Percentiles rank a stretch among this genome's conserved stretches.
Evolutionary conservation across 345 rosid species (phyloP).

Genomic region (Raphanus raphanistrum): DNA sequence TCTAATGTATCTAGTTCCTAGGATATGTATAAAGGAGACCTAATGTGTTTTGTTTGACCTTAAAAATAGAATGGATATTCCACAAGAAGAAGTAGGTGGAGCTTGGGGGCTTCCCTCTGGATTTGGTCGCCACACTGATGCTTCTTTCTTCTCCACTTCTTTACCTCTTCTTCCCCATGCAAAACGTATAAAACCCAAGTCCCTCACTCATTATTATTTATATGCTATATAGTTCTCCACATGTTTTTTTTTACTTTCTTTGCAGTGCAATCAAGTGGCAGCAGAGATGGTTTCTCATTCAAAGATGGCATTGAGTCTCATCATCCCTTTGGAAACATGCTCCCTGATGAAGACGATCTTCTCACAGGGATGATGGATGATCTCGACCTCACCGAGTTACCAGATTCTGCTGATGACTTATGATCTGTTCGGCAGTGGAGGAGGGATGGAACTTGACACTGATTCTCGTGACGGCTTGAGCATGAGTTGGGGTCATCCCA

Average conservation of each 20-base stretch:
- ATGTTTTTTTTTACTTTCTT: not conserved
- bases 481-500: constrained; percentile 33
- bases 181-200: constrained; percentile 46
- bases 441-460: constrained; percentile 74
- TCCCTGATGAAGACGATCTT: constrained; percentile 78
- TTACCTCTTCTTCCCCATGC: constrained; percentile 57
- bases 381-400: constrained; percentile 59
- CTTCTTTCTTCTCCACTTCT: too few relatives aligned
- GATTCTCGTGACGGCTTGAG: constrained; percentile 54
- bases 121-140: too few relatives aligned
- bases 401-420: constrained; percentile 61
- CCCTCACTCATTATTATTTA: not conserved
- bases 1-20: too few relatives aligned
- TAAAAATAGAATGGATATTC: not conserved
- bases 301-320: constrained; percentile 42
- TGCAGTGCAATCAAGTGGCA: constrained; percentile 57
- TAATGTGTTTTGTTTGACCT: not conserved
- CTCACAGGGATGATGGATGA: constrained; percentile 75
- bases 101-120: constrained; percentile 35
- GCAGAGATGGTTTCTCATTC: constrained; percentile 38
- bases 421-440: constrained; percentile 77
- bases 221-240: constrained; percentile 5
- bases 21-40: not conserved
- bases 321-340: constrained; percentile 49
- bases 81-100: constrained; percentile 36